Conservation (phyloP, 2,329 filamentous ascomycete genomes). For the Bipolaris sorokiniana region DNA sequence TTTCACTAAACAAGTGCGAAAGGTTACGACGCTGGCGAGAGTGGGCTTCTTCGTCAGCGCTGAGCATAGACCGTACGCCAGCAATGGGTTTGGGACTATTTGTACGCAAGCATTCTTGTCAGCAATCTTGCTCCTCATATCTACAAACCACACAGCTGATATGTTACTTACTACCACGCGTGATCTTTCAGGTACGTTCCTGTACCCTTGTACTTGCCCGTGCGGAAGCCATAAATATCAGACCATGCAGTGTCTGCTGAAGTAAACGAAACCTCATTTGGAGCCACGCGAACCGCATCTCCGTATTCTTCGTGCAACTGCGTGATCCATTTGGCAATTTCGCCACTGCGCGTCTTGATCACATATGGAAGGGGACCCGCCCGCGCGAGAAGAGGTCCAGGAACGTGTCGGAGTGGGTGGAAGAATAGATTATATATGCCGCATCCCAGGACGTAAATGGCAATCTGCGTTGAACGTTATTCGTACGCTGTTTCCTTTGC, state of each 20-base stretch:
- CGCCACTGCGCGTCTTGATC: slow-evolving; percentile 34
- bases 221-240: slow-evolving; percentile 53
- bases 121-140: too few species aligned
- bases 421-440: slow-evolving; percentile 51
- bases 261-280: slow-evolving; percentile 53
- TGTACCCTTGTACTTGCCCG: slow-evolving; percentile 45
- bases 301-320: slow-evolving; percentile 51
- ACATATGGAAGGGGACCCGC: slow-evolving; percentile 44
- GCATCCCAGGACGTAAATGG: slow-evolving; percentile 19
- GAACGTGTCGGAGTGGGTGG: slow-evolving; percentile 53
- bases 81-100: slow-evolving; percentile 33
- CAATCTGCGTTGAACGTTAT: slow-evolving; percentile 14
- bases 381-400: slow-evolving; percentile 49
- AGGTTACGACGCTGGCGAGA: slow-evolving; percentile 47
- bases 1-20: slow-evolving; percentile 52
- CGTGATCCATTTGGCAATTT: slow-evolving; percentile 31
- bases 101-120: not conserved
- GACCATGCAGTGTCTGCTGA: slow-evolving; percentile 52
- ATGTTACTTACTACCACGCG: slow-evolving; percentile 37
- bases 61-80: slow-evolving; percentile 36
- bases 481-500: not conserved
- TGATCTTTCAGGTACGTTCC: slow-evolving; percentile 47
- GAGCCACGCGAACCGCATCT: slow-evolving; percentile 51
- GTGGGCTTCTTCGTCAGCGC: slow-evolving; percentile 39
- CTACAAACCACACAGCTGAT: too few species aligned